A percentile compares a stretch with the other conserved stretches of the same genome.
Evolutionary conservation across 345 rosid species (phyloP).

Genomic region (Raphanus raphanistrum): DNA sequence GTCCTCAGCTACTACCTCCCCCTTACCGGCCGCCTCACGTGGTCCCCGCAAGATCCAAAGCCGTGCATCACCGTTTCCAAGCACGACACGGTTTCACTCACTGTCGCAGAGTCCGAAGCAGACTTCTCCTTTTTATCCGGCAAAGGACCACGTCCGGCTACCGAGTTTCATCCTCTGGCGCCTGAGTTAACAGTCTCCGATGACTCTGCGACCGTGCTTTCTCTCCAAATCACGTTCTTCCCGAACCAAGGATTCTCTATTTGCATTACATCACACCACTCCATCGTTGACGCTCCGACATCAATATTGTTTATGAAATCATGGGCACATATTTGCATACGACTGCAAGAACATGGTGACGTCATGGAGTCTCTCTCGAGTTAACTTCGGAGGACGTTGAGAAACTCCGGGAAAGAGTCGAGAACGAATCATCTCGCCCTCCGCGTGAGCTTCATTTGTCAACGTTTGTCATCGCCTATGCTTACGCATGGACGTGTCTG

Average conservation of each 20-base stretch:
- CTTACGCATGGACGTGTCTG: slow-evolving; percentile 31
- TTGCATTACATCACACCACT: slow-evolving; percentile 18
- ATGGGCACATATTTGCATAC: slow-evolving; percentile 33
- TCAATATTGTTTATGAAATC: slow-evolving; percentile 26
- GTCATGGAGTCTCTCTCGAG: slow-evolving; percentile 23
- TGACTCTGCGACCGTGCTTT: neutral
- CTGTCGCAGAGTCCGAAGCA: slow-evolving; percentile 22
- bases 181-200: slow-evolving; percentile 19
- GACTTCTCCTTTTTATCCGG: slow-evolving; percentile 31
- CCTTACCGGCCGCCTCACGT: slow-evolving; percentile 33
- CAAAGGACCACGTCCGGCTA: neutral
- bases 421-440: neutral
- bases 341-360: neutral
- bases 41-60: slow-evolving; percentile 16
- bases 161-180: slow-evolving; percentile 12
- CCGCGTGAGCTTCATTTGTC: slow-evolving; percentile 30
- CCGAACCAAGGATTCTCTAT: slow-evolving; percentile 30
- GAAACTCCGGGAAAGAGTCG: slow-evolving; percentile 32
- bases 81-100: slow-evolving; percentile 34
- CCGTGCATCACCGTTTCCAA: slow-evolving; percentile 30
- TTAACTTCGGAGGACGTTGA: slow-evolving; percentile 28
- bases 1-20: slow-evolving; percentile 40
- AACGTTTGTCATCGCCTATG: slow-evolving; percentile 37
- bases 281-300: slow-evolving; percentile 21
- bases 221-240: slow-evolving; percentile 35